These are phyloP conservation scores for Eucalyptus paniculata DNA, from an alignment of 345 rosid genomes.

Conservation along the genomic window DNA sequence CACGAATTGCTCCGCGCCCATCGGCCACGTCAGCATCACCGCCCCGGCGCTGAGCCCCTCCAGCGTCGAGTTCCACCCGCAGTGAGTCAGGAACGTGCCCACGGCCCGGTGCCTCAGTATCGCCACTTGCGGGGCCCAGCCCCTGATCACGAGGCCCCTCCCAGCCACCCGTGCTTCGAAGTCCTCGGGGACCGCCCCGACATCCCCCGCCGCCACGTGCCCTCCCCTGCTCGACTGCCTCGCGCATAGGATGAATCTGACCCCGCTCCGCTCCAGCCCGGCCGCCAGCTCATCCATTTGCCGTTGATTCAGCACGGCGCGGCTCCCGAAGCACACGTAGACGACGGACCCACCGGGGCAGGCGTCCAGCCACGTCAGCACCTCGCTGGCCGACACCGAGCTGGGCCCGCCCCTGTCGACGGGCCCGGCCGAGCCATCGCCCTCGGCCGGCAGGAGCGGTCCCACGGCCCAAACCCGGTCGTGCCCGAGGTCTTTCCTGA, in stretches of 20 bases:
- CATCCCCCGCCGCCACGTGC: neutral
- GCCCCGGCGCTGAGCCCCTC: slow-evolving; percentile 43
- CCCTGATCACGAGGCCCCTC: slow-evolving; percentile 26
- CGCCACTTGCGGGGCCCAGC: slow-evolving; percentile 51
- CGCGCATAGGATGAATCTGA: slow-evolving; percentile 39
- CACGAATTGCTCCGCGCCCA: slow-evolving; percentile 61
- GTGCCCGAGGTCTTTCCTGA: slow-evolving; percentile 25
- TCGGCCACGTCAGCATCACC: slow-evolving; percentile 50
- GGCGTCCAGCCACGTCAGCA: slow-evolving; percentile 36
- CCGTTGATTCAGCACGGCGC: slow-evolving; percentile 11
- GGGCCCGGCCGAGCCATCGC: neutral
- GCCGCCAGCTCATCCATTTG: slow-evolving; percentile 36
- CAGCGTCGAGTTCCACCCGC: slow-evolving; percentile 70
- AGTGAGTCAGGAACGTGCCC: slow-evolving; percentile 54
- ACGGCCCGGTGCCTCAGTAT: slow-evolving; percentile 41
- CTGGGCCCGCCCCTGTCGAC: neutral
- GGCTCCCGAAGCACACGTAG: slow-evolving; percentile 62
- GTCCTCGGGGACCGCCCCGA: slow-evolving; percentile 19
- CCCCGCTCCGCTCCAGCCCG: slow-evolving; percentile 36
- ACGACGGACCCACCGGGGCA: slow-evolving; percentile 41
- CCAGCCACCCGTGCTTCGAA: slow-evolving; percentile 27
- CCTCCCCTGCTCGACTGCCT: slow-evolving; percentile 13
- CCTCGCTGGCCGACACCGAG: neutral
- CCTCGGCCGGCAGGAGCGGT: slow-evolving; percentile 35
- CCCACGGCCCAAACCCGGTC: slow-evolving; percentile 45